phyloP scores from a whole-genome alignment of 306 rosid species.

The Elaeagnus macrophylla region DNA sequence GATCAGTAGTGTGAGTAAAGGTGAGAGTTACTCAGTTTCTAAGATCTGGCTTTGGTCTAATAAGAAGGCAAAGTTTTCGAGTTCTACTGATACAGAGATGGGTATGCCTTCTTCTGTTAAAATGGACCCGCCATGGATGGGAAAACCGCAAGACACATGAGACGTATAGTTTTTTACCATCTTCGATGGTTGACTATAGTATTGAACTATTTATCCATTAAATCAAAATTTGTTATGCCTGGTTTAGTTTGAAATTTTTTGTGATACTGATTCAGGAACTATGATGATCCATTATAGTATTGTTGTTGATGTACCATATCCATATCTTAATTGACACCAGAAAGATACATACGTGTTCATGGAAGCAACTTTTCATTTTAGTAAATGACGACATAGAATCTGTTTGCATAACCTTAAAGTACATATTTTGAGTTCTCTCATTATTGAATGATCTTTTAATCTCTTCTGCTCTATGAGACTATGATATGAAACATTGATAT shows the following conservation, averaged over 20 bases:
- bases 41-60: constrained; percentile 91
- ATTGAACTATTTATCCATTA: constrained; percentile 27
- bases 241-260: constrained; percentile 14
- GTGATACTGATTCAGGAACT: constrained; percentile 39
- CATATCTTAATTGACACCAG: constrained; percentile 14
- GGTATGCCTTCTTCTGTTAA: constrained; percentile 62
- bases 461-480: too few species aligned
- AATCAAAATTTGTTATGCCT: constrained; percentile 17
- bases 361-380: constrained; percentile 18
- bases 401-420: constrained; percentile 11
- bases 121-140: constrained; percentile 53
- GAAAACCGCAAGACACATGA: constrained; percentile 48
- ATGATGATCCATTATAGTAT: constrained; percentile 31
- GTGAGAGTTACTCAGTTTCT: too few species aligned
- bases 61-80: constrained; percentile 55
- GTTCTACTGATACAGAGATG: constrained; percentile 44
- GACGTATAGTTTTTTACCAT: constrained; percentile 34
- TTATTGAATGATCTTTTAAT: too few species aligned
- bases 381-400: constrained; percentile 16
- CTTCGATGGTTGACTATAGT: constrained; percentile 15
- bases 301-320: constrained; percentile 28
- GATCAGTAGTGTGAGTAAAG: constrained; percentile 56
- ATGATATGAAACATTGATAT: too few species aligned
- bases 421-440: too few species aligned
- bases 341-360: constrained; percentile 27